A percentile compares a stretch with the other conserved stretches of the same genome.
phyloP scores from a whole-genome alignment of 805 yeast species.

The Kuraishia capsulata region DNA sequence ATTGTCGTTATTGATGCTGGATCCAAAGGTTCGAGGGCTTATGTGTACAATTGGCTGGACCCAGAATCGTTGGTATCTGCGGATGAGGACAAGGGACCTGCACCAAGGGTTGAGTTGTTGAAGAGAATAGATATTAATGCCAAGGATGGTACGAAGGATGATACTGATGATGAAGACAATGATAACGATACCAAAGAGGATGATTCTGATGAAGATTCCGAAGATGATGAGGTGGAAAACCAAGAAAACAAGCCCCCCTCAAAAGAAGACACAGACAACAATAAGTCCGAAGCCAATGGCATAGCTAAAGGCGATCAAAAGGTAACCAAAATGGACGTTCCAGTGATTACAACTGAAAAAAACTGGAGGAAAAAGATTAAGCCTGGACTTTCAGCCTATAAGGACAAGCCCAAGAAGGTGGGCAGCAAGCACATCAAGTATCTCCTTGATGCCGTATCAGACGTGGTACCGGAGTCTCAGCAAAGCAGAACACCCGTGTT shows the following conservation, averaged over 20 bases:
- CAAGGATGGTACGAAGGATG: slow-evolving; percentile 9
- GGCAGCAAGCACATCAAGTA: slow-evolving; percentile 42
- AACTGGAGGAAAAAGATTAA: slow-evolving; percentile 43
- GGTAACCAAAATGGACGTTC: slow-evolving; percentile 10
- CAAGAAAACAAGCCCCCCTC: slow-evolving; percentile 39
- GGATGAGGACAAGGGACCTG: slow-evolving; percentile 12
- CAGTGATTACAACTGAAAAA: slow-evolving; percentile 23
- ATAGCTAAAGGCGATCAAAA: not conserved
- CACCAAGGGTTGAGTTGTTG: slow-evolving; percentile 9
- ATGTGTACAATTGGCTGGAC: slow-evolving; percentile 46
- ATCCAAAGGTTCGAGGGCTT: slow-evolving; percentile 56
- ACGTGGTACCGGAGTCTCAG: slow-evolving; percentile 51
- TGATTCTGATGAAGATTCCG: not conserved
- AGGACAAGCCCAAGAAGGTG: slow-evolving; percentile 35
- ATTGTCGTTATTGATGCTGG: slow-evolving; percentile 59
- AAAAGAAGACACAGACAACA: slow-evolving; percentile 23
- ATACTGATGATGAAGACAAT: slow-evolving; percentile 21
- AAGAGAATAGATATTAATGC: slow-evolving; percentile 8
- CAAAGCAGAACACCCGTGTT: slow-evolving; percentile 57
- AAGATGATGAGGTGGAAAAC: slow-evolving; percentile 11
- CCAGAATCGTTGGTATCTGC: slow-evolving; percentile 22
- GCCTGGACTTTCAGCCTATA: slow-evolving; percentile 51
- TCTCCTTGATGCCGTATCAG: slow-evolving; percentile 37
- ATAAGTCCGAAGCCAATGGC: not conserved
- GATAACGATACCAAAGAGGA: slow-evolving; percentile 26